These are phyloP conservation scores for Alternaria brassicae DNA, from an alignment of 2,329 filamentous ascomycete species.

Conservation along the genomic window DNA sequence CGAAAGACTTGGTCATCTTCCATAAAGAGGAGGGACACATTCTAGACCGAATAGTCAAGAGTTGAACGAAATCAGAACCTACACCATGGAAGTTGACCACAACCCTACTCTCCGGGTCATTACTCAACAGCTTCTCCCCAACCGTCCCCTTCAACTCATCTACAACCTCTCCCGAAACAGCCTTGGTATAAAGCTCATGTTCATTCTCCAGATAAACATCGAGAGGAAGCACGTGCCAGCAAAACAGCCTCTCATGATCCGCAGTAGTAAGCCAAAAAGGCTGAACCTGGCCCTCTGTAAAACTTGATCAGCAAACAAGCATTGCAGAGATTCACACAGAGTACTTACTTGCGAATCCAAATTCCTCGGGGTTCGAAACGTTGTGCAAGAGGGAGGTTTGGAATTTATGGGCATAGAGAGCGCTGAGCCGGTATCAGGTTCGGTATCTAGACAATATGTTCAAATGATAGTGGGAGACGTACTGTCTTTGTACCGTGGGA, in stretches of 20 bases:
- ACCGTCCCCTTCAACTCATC: slow-evolving; percentile 57
- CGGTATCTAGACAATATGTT: not conserved
- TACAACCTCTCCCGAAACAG: slow-evolving; percentile 49
- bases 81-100: slow-evolving; percentile 71
- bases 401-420: slow-evolving; percentile 83
- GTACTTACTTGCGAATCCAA: slow-evolving; percentile 80
- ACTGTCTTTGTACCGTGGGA: slow-evolving; percentile 82
- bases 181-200: slow-evolving; percentile 55
- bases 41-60: not conserved
- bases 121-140: slow-evolving; percentile 59
- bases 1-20: not conserved
- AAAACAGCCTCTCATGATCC: slow-evolving; percentile 80
- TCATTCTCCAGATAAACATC: slow-evolving; percentile 78
- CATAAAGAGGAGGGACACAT: not conserved
- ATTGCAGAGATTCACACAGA: not conserved
- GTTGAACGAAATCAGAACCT: slow-evolving; percentile 38
- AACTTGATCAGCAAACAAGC: not conserved
- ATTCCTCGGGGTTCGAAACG: slow-evolving; percentile 76
- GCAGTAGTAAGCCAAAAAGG: slow-evolving; percentile 79
- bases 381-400: slow-evolving; percentile 76
- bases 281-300: slow-evolving; percentile 80
- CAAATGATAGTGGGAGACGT: slow-evolving; percentile 46
- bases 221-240: slow-evolving; percentile 88
- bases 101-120: slow-evolving; percentile 59
- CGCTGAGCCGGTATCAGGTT: slow-evolving; percentile 58